A percentile compares a stretch with the other conserved stretches of the same genome.
These are phyloP conservation scores for Tuber magnatum DNA, from an alignment of 495 filamentous ascomycete genomes.

Conservation along the genomic window DNA sequence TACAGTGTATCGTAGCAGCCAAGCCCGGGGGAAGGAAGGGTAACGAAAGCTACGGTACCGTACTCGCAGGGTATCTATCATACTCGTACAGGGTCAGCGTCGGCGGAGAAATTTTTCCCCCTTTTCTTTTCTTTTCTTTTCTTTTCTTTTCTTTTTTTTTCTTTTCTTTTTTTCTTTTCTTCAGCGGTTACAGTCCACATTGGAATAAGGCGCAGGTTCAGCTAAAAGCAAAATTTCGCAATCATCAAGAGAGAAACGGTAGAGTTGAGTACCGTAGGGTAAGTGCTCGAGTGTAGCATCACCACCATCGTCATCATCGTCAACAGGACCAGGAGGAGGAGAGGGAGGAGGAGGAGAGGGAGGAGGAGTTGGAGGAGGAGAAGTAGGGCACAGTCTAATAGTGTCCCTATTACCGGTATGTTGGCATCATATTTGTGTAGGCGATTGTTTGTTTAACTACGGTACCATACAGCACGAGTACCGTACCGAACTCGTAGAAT, in stretches of 20 bases:
- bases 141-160: not conserved
- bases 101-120: not conserved
- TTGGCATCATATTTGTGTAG: not conserved
- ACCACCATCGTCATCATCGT: not conserved
- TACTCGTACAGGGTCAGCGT: not conserved
- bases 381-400: not conserved
- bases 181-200: not conserved
- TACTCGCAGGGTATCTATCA: not conserved
- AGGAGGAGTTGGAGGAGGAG: not conserved
- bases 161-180: not conserved
- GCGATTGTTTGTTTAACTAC: constrained; percentile 4
- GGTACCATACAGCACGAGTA: not conserved
- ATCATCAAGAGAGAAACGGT: not conserved
- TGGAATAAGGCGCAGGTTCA: not conserved
- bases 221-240: not conserved
- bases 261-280: not conserved
- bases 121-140: not conserved
- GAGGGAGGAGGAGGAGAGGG: not conserved
- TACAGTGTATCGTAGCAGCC: not conserved
- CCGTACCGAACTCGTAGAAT: not conserved
- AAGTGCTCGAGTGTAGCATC: not conserved
- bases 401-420: not conserved
- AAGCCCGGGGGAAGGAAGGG: not conserved
- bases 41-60: not conserved
- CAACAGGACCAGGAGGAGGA: constrained; percentile 1